Conservation (phyloP, 352 stramenopile species). For the Pythium aristosporum region DNA sequence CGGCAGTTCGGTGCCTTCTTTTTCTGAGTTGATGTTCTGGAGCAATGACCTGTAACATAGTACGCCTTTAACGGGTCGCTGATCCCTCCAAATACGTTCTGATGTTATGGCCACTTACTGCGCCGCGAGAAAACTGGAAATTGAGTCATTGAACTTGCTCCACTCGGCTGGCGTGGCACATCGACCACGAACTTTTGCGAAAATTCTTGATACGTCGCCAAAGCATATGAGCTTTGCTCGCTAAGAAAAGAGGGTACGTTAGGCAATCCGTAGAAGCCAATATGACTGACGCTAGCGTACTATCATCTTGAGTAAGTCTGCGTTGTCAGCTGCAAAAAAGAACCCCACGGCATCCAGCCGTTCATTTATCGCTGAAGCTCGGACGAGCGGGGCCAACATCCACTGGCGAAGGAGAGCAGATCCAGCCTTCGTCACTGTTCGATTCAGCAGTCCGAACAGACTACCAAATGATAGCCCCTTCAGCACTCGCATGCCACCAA, state of each 20-base stretch:
- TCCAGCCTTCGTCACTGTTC: conserved; percentile 71
- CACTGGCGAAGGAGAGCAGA: conserved; percentile 59
- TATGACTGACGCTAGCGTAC: conserved; percentile 28
- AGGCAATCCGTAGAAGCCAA: neutral
- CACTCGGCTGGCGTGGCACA: conserved; percentile 66
- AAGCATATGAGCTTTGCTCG: conserved; percentile 59
- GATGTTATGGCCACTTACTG: conserved; percentile 43
- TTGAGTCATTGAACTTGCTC: conserved; percentile 56
- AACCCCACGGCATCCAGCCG: conserved; percentile 60
- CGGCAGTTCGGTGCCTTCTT: conserved; percentile 17
- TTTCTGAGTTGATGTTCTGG: conserved; percentile 9
- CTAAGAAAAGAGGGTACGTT: conserved; percentile 28
- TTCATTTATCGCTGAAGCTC: conserved; percentile 44
- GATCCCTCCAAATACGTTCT: neutral
- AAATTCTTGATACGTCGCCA: conserved; percentile 61
- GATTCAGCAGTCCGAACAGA: conserved; percentile 78
- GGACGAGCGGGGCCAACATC: conserved; percentile 76
- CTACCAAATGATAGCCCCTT: conserved; percentile 25
- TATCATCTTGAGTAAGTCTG: conserved; percentile 58
- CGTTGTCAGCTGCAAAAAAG: conserved; percentile 47
- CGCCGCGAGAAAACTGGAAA: conserved; percentile 54
- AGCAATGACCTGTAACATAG: conserved; percentile 14
- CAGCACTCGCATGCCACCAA: neutral
- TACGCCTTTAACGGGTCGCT: neutral
- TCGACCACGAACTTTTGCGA: conserved; percentile 61